phyloP scores from a whole-genome alignment of 1,284 basidiomycete species.

The Mrakiaceae sp. region DNA sequence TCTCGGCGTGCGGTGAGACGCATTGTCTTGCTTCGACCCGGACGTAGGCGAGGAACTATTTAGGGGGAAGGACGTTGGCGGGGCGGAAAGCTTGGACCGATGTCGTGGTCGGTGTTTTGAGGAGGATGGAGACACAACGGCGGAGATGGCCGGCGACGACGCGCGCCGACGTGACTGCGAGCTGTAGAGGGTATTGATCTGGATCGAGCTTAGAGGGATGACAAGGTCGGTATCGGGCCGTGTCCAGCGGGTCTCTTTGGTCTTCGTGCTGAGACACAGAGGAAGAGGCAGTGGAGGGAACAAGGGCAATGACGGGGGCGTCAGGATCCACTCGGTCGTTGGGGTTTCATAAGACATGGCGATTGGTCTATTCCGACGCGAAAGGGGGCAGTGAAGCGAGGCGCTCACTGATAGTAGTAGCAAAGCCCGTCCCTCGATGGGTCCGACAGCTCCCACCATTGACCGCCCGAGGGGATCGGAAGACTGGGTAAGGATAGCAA shows the following conservation, averaged over 20 bases:
- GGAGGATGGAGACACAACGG: not conserved
- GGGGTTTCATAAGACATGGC: too few relatives aligned
- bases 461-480: slow-evolving; percentile 69
- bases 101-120: too few relatives aligned
- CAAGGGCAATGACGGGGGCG: too few relatives aligned
- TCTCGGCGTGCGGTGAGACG: not conserved
- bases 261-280: slow-evolving; percentile 46
- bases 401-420: slow-evolving; percentile 68
- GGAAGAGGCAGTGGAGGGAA: not conserved
- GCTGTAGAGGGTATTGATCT: slow-evolving; percentile 35
- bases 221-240: slow-evolving; percentile 66
- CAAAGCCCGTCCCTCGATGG: slow-evolving; percentile 62
- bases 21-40: too few relatives aligned
- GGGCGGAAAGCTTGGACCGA: too few relatives aligned
- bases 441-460: slow-evolving; percentile 91
- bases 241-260: slow-evolving; percentile 79
- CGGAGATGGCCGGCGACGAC: too few relatives aligned
- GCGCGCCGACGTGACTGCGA: too few relatives aligned
- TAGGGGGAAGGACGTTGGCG: too few relatives aligned
- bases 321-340: too few relatives aligned
- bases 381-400: not conserved
- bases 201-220: slow-evolving; percentile 77
- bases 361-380: not conserved
- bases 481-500: slow-evolving; percentile 41
- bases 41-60: too few relatives aligned